Base-by-base conservation (phyloP, 345 rosid species). In the Limnanthes douglasii region DNA sequence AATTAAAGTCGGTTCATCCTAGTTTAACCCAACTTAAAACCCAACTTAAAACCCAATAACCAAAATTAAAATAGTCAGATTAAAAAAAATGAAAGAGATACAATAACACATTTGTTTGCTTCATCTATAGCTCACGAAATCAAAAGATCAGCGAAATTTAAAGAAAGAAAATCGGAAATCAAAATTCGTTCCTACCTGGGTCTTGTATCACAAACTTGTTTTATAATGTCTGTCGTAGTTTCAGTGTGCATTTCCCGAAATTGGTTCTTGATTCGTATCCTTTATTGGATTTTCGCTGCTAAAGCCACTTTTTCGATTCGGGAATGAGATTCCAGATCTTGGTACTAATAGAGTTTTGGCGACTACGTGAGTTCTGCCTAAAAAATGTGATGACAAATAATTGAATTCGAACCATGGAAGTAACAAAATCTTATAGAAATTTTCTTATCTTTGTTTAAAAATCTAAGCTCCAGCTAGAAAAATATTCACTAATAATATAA, bases 161-260 rank as follows among this genome's bases (percentile, higher is more conserved):
- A 60, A 37, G 68, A 67, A 1, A 78, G 73, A 41, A 60, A 72
- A 30, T 74, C 66, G 3, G 67, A 66, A 19, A 50, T 31, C 38
- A 82, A 56, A 57, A 57, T 61, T 41, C 53, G 51, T 21, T 74
- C 69, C 85, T 79, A 78, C 34, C 61, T 54, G 41, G 60, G 50
- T 27, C 51, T 60, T 41, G 58, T 57, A 39, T 41, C 22, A 15
- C 69, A 61, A 20, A 78, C 71, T 17, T 61, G 48, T 39, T 45
- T 45, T 18, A 68, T 72, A 51, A 67, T 51, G 21, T 66, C 73
- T 21, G 53, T n/a, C 21, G 21, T 50, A 46, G 7, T 11, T 28
- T 11, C 30, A 45, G 20, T 31, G 21, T 5, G 15, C 10, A n/a
- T 18, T 14, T 7, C 18, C 12, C 4, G 38, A 8, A 12, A 18